These are phyloP conservation scores for Magnusiomyces suaveolens DNA, from an alignment of 1,139 yeast species.

Conservation along the genomic window DNA sequence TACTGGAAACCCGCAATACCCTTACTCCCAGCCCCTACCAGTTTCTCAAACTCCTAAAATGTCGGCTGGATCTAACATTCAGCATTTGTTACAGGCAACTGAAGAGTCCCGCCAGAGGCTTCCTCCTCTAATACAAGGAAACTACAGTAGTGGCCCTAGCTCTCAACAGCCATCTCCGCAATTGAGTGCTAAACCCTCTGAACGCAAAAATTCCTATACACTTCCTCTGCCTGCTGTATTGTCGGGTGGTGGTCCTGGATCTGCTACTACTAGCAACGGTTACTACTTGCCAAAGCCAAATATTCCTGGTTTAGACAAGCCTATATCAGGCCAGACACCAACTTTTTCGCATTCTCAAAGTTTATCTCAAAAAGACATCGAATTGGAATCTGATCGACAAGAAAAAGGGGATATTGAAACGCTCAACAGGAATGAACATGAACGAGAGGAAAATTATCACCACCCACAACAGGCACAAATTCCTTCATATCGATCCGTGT, in stretches of 20 bases:
- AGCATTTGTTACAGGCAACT: constrained; percentile 11
- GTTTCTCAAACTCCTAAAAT: background rate
- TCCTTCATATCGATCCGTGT: background rate
- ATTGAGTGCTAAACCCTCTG: background rate
- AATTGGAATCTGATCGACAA: background rate
- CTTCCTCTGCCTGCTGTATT: background rate
- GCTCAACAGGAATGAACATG: constrained; percentile 4
- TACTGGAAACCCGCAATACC: background rate
- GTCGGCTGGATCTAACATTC: constrained; percentile 9
- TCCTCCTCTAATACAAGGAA: constrained; percentile 6
- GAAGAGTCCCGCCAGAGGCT: constrained; percentile 8
- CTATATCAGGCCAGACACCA: background rate
- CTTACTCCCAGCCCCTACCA: background rate
- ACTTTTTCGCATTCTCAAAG: background rate
- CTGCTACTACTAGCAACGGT: background rate
- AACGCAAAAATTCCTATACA: background rate
- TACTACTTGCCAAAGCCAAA: constrained; percentile 11
- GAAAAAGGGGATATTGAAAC: background rate
- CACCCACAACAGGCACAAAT: constrained; percentile 5
- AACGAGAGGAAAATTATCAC: background rate
- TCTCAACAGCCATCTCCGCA: background rate
- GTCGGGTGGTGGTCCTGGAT: constrained; percentile 5
- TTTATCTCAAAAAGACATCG: background rate
- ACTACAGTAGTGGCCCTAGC: background rate
- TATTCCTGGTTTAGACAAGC: constrained; percentile 5